A percentile compares a stretch with the other conserved stretches of the same genome.
Conservation (phyloP, 768 basidiomycete genomes). For the Exidia glandulosa region DNA sequence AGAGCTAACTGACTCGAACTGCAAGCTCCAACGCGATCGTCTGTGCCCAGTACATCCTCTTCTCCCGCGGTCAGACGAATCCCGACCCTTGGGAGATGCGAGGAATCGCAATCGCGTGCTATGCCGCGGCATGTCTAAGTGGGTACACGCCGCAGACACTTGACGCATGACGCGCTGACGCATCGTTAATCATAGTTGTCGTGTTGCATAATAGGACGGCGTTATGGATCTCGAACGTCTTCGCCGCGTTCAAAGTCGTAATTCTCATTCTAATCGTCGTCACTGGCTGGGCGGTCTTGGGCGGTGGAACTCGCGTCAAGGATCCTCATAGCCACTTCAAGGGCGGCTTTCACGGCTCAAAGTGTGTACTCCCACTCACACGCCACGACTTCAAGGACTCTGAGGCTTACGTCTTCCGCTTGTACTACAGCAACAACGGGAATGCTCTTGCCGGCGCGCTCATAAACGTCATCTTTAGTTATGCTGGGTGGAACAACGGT, state of each 20-base stretch:
- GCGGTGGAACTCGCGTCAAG: background rate
- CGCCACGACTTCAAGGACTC: background rate
- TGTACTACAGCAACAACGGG: background rate
- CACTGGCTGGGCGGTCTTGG: background rate
- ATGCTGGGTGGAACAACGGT: background rate
- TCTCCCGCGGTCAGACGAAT: conserved; percentile 9
- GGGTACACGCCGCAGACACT: conserved; percentile 7
- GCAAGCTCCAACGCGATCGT: conserved; percentile 11
- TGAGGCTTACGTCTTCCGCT: background rate
- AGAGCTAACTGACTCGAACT: background rate
- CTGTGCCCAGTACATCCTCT: conserved; percentile 17
- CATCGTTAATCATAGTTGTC: conserved; percentile 9
- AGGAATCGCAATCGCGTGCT: conserved; percentile 6
- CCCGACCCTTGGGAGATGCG: conserved; percentile 12
- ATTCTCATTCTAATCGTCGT: background rate
- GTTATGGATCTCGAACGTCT: background rate
- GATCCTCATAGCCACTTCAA: background rate
- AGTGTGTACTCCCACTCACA: background rate
- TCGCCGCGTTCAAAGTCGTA: background rate
- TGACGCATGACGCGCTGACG: conserved; percentile 17
- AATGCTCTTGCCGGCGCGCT: conserved; percentile 7
- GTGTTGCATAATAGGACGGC: background rate
- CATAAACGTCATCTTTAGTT: conserved; percentile 16
- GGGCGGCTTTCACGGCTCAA: background rate
- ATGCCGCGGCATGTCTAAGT: background rate